These are phyloP conservation scores for Nicotiana noctiflora DNA, from an alignment of 257 asterid genomes.

Conservation along the genomic window DNA sequence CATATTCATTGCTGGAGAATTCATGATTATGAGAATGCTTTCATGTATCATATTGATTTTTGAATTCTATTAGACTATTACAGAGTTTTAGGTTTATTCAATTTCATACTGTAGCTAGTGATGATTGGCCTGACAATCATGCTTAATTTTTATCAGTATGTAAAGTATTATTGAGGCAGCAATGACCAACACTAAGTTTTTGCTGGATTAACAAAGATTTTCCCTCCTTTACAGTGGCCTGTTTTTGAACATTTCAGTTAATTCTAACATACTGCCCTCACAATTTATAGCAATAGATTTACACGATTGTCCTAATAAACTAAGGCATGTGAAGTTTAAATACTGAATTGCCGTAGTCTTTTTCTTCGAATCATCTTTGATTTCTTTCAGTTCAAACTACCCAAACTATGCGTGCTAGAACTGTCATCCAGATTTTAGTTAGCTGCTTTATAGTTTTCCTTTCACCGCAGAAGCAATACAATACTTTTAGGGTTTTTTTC, in stretches of 20 bases:
- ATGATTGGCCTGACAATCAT: background rate
- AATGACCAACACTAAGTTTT: background rate
- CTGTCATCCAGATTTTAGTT: background rate
- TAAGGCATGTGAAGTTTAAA: background rate
- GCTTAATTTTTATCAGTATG: background rate
- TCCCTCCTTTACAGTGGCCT: background rate
- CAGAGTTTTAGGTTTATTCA: background rate
- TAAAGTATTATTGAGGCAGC: background rate
- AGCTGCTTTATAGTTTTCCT: background rate
- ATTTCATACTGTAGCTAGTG: background rate
- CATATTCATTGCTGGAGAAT: background rate
- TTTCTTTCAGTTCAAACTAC: background rate
- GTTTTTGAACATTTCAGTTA: background rate
- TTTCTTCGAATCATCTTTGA: background rate
- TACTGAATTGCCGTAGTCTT: background rate
- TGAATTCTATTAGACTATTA: background rate
- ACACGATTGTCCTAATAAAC: background rate
- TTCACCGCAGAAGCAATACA: background rate
- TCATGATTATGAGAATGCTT: background rate
- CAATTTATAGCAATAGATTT: background rate
- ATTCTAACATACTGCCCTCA: background rate
- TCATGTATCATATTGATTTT: background rate
- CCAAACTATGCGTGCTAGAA: background rate
- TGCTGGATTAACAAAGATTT: background rate
- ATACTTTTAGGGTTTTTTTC: background rate